These are phyloP conservation scores for Pleurotus salmoneostramineus DNA, from an alignment of 768 basidiomycete species.

Conservation along the genomic window DNA sequence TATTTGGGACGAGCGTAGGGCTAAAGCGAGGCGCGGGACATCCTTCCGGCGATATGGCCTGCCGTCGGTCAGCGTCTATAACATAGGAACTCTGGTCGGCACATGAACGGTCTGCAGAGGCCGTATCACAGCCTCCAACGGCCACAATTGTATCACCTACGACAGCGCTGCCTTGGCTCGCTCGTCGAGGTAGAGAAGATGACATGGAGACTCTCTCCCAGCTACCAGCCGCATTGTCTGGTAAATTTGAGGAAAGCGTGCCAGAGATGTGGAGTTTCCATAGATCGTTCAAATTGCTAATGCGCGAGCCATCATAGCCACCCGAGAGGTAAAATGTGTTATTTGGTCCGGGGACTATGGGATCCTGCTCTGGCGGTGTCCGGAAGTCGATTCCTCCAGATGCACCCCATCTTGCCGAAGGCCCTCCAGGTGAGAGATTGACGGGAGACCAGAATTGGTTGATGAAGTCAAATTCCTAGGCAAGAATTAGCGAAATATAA, in stretches of 20 bases:
- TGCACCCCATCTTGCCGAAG: constrained; percentile 66
- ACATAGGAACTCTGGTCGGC: constrained; percentile 59
- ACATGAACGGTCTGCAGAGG: constrained; percentile 42
- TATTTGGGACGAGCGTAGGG: constrained; percentile 58
- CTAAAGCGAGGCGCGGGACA: constrained; percentile 69
- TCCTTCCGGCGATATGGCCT: constrained; percentile 33
- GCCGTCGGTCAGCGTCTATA: constrained; percentile 35
- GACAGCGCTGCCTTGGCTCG: constrained; percentile 57
- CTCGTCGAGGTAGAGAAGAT: constrained; percentile 31
- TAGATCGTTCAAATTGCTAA: constrained; percentile 55
- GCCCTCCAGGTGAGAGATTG: constrained; percentile 43
- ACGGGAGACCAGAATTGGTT: constrained; percentile 77
- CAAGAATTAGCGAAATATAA: constrained; percentile 7
- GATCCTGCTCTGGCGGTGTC: constrained; percentile 36
- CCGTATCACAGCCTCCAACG: constrained; percentile 58
- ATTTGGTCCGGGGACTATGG: constrained; percentile 48
- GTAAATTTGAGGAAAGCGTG: constrained; percentile 65
- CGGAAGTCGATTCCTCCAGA: constrained; percentile 71
- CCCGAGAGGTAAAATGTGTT: constrained; percentile 75
- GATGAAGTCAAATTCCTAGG: constrained; percentile 73
- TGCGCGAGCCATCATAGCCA: constrained; percentile 48
- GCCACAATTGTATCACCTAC: constrained; percentile 48
- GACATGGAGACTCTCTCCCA: constrained; percentile 51
- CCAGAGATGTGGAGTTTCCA: constrained; percentile 73
- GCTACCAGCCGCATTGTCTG: constrained; percentile 42